Evolutionary conservation across 176 grass and related monocot species (phyloP).

Genomic region (Thalia dealbata): DNA sequence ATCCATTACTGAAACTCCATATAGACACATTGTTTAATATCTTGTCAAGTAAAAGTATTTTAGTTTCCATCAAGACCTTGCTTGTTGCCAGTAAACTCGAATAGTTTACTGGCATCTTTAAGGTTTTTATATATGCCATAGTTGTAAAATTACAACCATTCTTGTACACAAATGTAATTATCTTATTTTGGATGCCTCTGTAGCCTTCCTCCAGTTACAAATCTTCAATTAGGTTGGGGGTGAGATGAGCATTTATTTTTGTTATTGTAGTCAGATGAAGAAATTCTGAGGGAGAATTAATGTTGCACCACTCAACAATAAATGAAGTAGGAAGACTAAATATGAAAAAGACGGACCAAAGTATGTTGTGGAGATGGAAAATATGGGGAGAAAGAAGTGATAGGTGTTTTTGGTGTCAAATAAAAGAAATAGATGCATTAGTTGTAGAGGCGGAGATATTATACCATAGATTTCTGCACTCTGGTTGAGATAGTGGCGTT

Average conservation of each 20-base stretch:
- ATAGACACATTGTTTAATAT: not conserved
- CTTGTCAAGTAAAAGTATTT: not conserved
- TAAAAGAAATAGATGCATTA: no score
- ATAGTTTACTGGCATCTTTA: not conserved
- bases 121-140: not conserved
- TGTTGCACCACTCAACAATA: no score
- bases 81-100: not conserved
- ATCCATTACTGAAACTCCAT: not conserved
- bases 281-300: no score
- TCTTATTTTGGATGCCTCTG: not conserved
- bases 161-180: not conserved
- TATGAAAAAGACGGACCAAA: no score
- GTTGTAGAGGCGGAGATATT: no score
- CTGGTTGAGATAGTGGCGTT: no score
- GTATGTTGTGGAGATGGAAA: no score
- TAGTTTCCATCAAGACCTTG: not conserved
- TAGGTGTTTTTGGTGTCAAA: no score
- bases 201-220: not conserved
- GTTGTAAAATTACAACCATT: not conserved
- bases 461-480: no score
- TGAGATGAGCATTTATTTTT: no score
- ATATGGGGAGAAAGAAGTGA: no score
- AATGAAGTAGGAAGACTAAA: no score
- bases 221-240: not conserved
- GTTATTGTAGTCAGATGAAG: not conserved